Percentiles rank a stretch among this genome's conserved stretches.
Evolutionary conservation across 768 basidiomycete genomes (phyloP).

Genomic region (Cyclocybe aegerita): DNA sequence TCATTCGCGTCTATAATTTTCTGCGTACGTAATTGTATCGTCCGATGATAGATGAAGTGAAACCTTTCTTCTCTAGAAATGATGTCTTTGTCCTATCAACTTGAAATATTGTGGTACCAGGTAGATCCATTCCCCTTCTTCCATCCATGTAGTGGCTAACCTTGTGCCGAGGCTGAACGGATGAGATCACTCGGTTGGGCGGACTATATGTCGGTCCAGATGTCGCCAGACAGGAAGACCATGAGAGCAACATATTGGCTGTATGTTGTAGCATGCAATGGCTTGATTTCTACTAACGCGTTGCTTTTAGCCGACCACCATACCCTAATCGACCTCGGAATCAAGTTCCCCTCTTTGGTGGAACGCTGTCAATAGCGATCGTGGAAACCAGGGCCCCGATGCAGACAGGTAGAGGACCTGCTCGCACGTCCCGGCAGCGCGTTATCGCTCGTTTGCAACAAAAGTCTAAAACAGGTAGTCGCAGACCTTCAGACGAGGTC

Average conservation of each 20-base stretch:
- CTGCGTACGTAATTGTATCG: conserved; percentile 58
- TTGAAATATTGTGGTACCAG: conserved; percentile 87
- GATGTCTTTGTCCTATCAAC: conserved; percentile 89
- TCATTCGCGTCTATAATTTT: conserved; percentile 85
- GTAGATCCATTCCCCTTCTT: conserved; percentile 23
- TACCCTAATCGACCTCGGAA: conserved; percentile 31
- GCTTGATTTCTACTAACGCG: too few species aligned
- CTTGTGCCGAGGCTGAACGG: conserved; percentile 54
- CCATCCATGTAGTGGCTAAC: background rate
- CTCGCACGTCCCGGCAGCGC: conserved; percentile 52
- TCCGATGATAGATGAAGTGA: background rate
- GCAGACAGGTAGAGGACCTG: conserved; percentile 41
- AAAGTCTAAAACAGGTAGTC: conserved; percentile 54
- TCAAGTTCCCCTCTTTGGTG: conserved; percentile 63
- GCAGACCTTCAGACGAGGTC: conserved; percentile 70
- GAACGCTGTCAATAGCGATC: conserved; percentile 72
- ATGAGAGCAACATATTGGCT: conserved; percentile 86
- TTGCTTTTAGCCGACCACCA: conserved; percentile 4
- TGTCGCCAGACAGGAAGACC: conserved; percentile 65
- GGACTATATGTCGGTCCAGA: conserved; percentile 68
- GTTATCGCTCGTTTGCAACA: conserved; percentile 64
- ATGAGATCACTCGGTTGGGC: conserved; percentile 88
- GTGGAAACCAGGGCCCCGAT: conserved; percentile 45
- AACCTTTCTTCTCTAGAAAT: conserved; percentile 53
- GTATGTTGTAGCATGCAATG: conserved; percentile 38